Evolutionary conservation across 2,329 filamentous ascomycete genomes (phyloP).

Genomic region (Stemphylium lycopersici): DNA sequence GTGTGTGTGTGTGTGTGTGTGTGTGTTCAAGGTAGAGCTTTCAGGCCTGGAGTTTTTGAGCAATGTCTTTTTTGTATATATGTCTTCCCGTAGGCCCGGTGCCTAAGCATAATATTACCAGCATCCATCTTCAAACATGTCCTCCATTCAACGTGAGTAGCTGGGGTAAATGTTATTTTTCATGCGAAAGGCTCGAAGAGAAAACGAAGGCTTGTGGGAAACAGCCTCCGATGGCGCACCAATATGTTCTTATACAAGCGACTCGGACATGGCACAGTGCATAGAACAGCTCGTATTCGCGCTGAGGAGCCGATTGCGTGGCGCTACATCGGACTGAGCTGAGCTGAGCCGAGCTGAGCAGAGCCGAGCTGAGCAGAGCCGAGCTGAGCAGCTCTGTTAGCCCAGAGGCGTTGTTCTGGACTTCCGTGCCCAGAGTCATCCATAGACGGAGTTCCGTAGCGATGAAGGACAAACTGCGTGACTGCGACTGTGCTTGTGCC

Average conservation of each 20-base stretch:
- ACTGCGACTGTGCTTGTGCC: neutral
- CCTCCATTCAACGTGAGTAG: neutral
- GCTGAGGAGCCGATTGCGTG: conserved; percentile 7
- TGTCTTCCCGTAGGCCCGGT: neutral
- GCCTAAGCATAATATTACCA: neutral
- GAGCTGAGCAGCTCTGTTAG: neutral
- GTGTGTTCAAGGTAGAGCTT: conserved; percentile 1
- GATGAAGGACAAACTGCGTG: neutral
- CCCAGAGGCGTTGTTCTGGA: neutral
- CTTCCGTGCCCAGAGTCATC: neutral
- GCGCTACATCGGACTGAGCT: neutral
- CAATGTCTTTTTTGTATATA: neutral
- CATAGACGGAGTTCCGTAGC: neutral
- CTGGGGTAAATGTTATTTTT: neutral
- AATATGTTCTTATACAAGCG: neutral
- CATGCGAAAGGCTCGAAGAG: neutral
- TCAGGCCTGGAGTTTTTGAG: conserved; percentile 7
- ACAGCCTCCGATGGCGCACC: neutral
- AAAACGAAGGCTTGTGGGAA: neutral
- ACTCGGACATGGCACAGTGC: neutral
- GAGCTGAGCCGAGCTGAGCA: no score
- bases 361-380: neutral
- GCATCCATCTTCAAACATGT: neutral
- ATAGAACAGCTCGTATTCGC: conserved; percentile 4
- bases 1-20: no score